Percentiles rank a stretch among this genome's conserved stretches.
These are phyloP conservation scores for Colletotrichum endophyticum DNA, from an alignment of 2,329 filamentous ascomycete species.

Conservation along the genomic window DNA sequence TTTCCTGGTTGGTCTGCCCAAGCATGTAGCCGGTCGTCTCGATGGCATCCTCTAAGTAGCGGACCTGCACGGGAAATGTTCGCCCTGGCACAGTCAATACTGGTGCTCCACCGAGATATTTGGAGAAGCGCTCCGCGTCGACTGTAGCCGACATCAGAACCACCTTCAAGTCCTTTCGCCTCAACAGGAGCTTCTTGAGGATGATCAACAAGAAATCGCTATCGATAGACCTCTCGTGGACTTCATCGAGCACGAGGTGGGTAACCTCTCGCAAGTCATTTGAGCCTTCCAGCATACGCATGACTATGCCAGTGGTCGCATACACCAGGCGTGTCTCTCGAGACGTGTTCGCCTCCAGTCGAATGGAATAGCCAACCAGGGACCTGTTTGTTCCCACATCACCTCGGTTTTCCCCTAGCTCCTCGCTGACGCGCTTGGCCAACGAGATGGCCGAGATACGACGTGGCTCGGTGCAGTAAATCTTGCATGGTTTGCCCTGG, in stretches of 20 bases:
- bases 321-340: constrained; percentile 86
- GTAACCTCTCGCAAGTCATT: constrained; percentile 89
- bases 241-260: constrained; percentile 95
- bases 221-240: constrained; percentile 95
- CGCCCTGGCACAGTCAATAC: constrained; percentile 90
- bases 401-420: constrained; percentile 82
- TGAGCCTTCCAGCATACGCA: constrained; percentile 93
- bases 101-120: constrained; percentile 84
- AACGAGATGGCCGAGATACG: constrained; percentile 96
- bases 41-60: constrained; percentile 90
- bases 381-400: constrained; percentile 85
- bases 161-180: constrained; percentile 84
- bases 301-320: constrained; percentile 91
- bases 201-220: constrained; percentile 96
- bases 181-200: constrained; percentile 78
- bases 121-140: constrained; percentile 88
- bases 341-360: constrained; percentile 86
- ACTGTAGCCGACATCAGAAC: constrained; percentile 98
- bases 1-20: constrained; percentile 49
- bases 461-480: constrained; percentile 94
- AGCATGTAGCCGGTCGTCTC: constrained; percentile 80
- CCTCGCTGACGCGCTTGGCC: constrained; percentile 90
- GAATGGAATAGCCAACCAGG: constrained; percentile 91
- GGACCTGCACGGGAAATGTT: constrained; percentile 89
- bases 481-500: constrained; percentile 81